A percentile compares a stretch with the other conserved stretches of the same genome.
Conservation (phyloP, 2,329 filamentous ascomycete genomes). For the Apiospora phragmitis region DNA sequence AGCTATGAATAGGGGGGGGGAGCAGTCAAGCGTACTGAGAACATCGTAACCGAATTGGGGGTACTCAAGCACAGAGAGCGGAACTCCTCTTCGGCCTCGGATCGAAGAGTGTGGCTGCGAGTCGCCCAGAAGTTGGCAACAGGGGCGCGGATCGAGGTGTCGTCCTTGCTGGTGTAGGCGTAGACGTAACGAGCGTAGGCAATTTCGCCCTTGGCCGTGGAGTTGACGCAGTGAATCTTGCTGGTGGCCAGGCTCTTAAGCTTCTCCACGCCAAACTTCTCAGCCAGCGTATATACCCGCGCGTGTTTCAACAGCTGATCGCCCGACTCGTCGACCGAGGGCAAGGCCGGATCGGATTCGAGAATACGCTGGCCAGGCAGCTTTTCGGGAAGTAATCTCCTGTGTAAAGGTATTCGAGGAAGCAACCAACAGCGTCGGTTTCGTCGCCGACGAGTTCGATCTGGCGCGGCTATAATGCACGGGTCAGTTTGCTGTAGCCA, state of each 20-base stretch:
- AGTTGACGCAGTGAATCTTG: slow-evolving; percentile 91
- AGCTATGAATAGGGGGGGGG: slow-evolving; percentile 18
- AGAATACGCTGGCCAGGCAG: slow-evolving; percentile 64
- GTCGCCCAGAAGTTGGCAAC: slow-evolving; percentile 91
- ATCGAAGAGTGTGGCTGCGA: slow-evolving; percentile 74
- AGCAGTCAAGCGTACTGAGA: slow-evolving; percentile 58
- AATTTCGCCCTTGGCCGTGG: slow-evolving; percentile 86
- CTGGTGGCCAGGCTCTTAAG: slow-evolving; percentile 78
- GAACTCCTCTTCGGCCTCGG: slow-evolving; percentile 87
- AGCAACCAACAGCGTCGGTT: slow-evolving; percentile 73
- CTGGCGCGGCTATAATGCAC: slow-evolving; percentile 52
- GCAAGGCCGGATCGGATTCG: slow-evolving; percentile 66
- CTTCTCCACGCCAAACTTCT: slow-evolving; percentile 67
- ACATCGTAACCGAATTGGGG: slow-evolving; percentile 94
- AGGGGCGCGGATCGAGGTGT: slow-evolving; percentile 74
- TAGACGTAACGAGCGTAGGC: slow-evolving; percentile 91
- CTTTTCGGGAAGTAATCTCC: slow-evolving; percentile 79
- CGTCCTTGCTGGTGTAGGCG: slow-evolving; percentile 68
- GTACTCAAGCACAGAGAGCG: slow-evolving; percentile 79
- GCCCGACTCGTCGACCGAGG: slow-evolving; percentile 73
- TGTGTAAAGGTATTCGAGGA: slow-evolving; percentile 83
- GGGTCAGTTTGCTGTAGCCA: neutral
- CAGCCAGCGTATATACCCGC: slow-evolving; percentile 83
- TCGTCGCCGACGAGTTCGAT: slow-evolving; percentile 70
- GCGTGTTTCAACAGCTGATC: slow-evolving; percentile 86